Evolutionary conservation across 192 early-diverging fungal genomes (phyloP).

Genomic region (Linnemannia exigua): DNA sequence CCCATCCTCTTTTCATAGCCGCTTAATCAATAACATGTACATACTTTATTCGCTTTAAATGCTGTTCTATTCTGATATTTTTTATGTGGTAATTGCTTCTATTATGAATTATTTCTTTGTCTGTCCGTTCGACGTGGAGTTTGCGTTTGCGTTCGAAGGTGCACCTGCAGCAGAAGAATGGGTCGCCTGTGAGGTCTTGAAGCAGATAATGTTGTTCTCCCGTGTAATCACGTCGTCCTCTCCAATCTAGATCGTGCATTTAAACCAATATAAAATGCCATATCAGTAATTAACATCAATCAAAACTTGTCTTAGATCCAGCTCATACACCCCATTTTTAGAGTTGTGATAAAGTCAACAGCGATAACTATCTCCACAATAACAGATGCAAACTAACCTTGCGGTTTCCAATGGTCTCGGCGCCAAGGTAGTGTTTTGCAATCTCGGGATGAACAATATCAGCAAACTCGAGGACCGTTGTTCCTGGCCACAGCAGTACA

Average conservation of each 20-base stretch:
- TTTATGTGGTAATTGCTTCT: not conserved
- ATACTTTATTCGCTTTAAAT: not conserved
- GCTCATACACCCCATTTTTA: not conserved
- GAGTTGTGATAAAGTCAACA: not conserved
- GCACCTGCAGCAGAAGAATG: conserved; percentile 25
- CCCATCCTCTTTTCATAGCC: not conserved
- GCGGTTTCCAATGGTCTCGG: conserved; percentile 82
- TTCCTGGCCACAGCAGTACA: conserved; percentile 76
- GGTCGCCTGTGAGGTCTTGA: conserved; percentile 70
- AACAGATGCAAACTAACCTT: conserved; percentile 64
- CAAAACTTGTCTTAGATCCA: not conserved
- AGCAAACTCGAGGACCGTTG: conserved; percentile 84
- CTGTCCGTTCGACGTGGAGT: not conserved
- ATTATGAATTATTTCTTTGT: conserved; percentile 12
- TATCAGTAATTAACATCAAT: conserved; percentile 12
- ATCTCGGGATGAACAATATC: conserved; percentile 76
- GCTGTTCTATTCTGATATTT: not conserved
- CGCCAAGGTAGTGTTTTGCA: conserved; percentile 75
- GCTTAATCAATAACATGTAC: not conserved
- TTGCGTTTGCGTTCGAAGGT: not conserved
- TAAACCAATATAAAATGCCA: not conserved
- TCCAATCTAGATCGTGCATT: conserved; percentile 59
- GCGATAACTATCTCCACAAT: not conserved
- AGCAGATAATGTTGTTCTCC: conserved; percentile 74
- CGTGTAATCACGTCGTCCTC: conserved; percentile 72